phyloP scores from a whole-genome alignment of 2,329 filamentous ascomycete species.

The Exophiala viscosa region DNA sequence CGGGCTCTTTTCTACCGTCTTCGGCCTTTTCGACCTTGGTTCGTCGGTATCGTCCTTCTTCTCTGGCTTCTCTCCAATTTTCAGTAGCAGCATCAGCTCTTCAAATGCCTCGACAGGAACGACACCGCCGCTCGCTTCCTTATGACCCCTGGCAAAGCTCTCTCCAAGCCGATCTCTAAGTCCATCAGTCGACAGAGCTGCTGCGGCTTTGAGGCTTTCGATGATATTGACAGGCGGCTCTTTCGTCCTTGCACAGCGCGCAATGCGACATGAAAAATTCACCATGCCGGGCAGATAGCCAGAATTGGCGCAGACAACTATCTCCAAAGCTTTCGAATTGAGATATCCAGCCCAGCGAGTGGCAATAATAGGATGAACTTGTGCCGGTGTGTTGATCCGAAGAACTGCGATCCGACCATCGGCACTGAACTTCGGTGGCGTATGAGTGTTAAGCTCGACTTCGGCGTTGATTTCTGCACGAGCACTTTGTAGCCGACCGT shows the following conservation, averaged over 20 bases:
- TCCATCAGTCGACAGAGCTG: slow-evolving; percentile 39
- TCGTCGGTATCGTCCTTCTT: slow-evolving; percentile 35
- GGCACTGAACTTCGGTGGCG: slow-evolving; percentile 60
- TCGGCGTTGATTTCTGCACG: slow-evolving; percentile 59
- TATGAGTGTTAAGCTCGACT: slow-evolving; percentile 59
- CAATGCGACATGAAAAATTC: slow-evolving; percentile 64
- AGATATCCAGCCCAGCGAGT: slow-evolving; percentile 63
- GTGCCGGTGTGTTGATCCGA: slow-evolving; percentile 57
- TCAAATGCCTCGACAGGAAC: slow-evolving; percentile 61
- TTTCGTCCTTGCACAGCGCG: slow-evolving; percentile 50
- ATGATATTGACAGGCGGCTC: slow-evolving; percentile 63
- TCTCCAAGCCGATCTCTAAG: slow-evolving; percentile 54
- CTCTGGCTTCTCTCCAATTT: slow-evolving; percentile 54
- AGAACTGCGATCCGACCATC: slow-evolving; percentile 63
- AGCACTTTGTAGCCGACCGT: slow-evolving; percentile 51
- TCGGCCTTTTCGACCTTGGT: slow-evolving; percentile 35
- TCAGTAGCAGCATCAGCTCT: slow-evolving; percentile 58
- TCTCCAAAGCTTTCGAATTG: slow-evolving; percentile 56
- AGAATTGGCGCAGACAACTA: slow-evolving; percentile 64
- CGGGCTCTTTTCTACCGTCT: slow-evolving; percentile 32
- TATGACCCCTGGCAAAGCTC: slow-evolving; percentile 64
- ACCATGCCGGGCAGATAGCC: slow-evolving; percentile 62
- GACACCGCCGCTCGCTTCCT: slow-evolving; percentile 64
- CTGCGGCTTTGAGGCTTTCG: slow-evolving; percentile 52
- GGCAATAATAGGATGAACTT: slow-evolving; percentile 65